Evolutionary conservation across 768 basidiomycete species (phyloP), one percentile per base, ranked within the genome.

Genomic region (Panaeolus cyanescens): DNA sequence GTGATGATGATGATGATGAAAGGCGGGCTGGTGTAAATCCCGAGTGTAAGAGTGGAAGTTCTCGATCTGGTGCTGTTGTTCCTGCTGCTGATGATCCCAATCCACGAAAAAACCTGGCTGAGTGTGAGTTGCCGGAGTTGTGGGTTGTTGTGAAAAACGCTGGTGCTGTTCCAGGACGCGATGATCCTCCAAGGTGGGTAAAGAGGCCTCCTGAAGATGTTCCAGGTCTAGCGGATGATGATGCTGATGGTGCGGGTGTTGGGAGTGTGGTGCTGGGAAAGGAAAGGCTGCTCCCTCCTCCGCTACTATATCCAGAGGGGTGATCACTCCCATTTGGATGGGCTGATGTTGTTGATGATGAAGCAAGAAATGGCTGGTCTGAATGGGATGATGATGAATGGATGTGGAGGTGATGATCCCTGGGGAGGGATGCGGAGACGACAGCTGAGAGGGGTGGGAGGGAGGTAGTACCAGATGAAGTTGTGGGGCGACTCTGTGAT

Each of bases 401-500:
- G 20, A 30, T 8, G 55, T 42, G 59, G 60, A n/a, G 57, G 34
- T 25, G 62, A 39, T 54, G 66, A 28, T 50, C 40, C 20, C 40
- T 30, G 55, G 76, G 68, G 86, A 88, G 78, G 73, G 87, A 79
- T 71, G 86, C 79, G 88, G 88, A 81, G 89, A 91, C 82, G 87
- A 91, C 81, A 75, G 85, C 80, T 79, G 86, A 72, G 88, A 90
- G 85, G 59, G 88, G 87, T 65, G 88, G 88, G 86, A 90, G 87
- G 53, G 84, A 79, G 73, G 75, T 53, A 74, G 62, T 50, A 65
- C 74, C 78, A 72, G 80, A 74, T 75, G 84, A 75, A 79, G 86
- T 84, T 62, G 79, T 71, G 73, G 84, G 81, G 69, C 45, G 8
- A 28, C 84, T 79, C 74, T 66, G 59, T 42, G 54, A 54, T 61